Evolutionary conservation across 2,329 filamentous ascomycete species (phyloP).

Genomic region (Rhinocladiella mackenziei): DNA sequence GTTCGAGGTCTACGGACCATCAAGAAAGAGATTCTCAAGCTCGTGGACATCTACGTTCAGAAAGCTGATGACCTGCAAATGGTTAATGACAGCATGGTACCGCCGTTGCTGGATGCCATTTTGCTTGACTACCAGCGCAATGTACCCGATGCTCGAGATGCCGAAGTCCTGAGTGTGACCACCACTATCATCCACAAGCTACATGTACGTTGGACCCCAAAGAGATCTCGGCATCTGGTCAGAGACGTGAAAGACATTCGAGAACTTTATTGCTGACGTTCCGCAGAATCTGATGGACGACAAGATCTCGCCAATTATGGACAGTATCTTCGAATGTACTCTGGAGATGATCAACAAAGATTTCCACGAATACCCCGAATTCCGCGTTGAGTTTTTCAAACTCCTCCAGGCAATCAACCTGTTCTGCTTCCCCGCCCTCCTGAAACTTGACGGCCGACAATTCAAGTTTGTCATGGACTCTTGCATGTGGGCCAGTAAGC

Average conservation of each 20-base stretch:
- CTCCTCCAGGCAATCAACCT: constrained; percentile 92
- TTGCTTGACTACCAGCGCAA: constrained; percentile 96
- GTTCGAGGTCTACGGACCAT: constrained; percentile 93
- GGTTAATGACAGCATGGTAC: constrained; percentile 89
- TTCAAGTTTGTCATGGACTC: constrained; percentile 99
- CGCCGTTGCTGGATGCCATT: constrained; percentile 89
- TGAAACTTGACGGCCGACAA: constrained; percentile 90
- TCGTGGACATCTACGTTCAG: constrained; percentile 96
- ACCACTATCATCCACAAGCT: constrained; percentile 96
- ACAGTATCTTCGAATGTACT: constrained; percentile 97
- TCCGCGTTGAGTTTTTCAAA: constrained; percentile 99
- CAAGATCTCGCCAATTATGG: constrained; percentile 95
- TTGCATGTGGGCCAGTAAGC: constrained; percentile 99
- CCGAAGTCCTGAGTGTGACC: constrained; percentile 95
- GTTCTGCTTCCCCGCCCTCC: constrained; percentile 89
- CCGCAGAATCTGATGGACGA: constrained; percentile 88
- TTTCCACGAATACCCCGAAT: constrained; percentile 97
- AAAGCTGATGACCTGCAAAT: constrained; percentile 95
- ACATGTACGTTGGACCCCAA: constrained; percentile 69
- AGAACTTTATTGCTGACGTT: constrained; percentile 33
- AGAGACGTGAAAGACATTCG: constrained; percentile 34
- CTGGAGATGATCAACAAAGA: constrained; percentile 99
- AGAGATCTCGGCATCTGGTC: constrained; percentile 50
- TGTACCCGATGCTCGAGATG: constrained; percentile 89
- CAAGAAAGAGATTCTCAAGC: constrained; percentile 98